Conservation (phyloP, 345 rosid genomes). For the Eucalyptus erythrocorys region DNA sequence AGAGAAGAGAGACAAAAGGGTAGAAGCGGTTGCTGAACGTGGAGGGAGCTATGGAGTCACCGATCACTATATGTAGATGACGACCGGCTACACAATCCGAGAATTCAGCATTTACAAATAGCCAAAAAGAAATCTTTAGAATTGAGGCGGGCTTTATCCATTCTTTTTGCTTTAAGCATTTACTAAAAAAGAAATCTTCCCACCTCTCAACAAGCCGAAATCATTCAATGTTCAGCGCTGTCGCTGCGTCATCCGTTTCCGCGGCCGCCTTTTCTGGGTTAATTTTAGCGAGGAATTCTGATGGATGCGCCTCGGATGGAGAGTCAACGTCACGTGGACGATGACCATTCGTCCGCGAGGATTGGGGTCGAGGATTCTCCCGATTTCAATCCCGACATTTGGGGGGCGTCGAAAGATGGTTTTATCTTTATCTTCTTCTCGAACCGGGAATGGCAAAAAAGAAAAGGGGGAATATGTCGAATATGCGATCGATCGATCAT, state of each 20-base stretch:
- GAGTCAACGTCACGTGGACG: neutral
- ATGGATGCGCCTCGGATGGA: neutral
- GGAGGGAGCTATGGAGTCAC: neutral
- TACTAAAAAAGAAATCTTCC: neutral
- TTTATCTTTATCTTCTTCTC: neutral
- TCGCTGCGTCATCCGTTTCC: neutral
- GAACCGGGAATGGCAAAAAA: neutral
- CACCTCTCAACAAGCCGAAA: neutral
- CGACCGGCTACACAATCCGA: neutral
- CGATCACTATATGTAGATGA: neutral
- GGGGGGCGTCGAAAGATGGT: neutral
- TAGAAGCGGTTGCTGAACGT: neutral
- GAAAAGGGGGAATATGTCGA: neutral
- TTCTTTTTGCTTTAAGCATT: neutral
- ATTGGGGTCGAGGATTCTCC: neutral
- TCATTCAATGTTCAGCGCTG: neutral
- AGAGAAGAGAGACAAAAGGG: neutral
- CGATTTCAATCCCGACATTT: neutral
- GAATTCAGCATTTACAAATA: neutral
- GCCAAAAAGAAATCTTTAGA: neutral
- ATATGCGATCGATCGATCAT: neutral
- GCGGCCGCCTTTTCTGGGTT: neutral
- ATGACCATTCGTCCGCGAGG: neutral
- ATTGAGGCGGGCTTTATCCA: neutral
- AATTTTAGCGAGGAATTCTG: neutral